These are phyloP conservation scores for Dittrichia graveolens DNA, from an alignment of 129 eudicot genomes.

Conservation along the genomic window DNA sequence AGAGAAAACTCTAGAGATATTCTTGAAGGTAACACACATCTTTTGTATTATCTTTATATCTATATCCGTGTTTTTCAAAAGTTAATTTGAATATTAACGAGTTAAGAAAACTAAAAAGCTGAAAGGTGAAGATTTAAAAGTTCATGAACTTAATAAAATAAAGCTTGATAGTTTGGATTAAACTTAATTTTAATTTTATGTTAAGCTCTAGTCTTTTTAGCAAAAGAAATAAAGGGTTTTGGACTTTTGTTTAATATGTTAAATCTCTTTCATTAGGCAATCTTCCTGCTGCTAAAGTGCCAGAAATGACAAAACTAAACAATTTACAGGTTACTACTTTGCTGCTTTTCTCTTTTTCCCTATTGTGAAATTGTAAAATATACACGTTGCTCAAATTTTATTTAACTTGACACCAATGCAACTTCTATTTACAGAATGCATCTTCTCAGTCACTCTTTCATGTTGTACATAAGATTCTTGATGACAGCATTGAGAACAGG, in stretches of 20 bases:
- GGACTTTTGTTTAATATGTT: slow-evolving; percentile 8
- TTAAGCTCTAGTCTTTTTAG: slow-evolving; percentile 5
- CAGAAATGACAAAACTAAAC: slow-evolving; percentile 62
- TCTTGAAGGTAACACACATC: slow-evolving; percentile 35
- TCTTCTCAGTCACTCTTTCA: slow-evolving; percentile 70
- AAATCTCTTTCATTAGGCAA: slow-evolving; percentile 20
- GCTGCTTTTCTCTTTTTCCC: background rate
- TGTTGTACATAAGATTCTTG: slow-evolving; percentile 67
- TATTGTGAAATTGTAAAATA: background rate
- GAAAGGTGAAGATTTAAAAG: background rate
- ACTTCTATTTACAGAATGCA: slow-evolving; percentile 60
- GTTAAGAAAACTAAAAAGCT: background rate
- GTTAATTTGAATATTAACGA: background rate
- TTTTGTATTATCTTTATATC: background rate
- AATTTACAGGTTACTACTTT: slow-evolving; percentile 60
- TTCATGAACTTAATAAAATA: background rate
- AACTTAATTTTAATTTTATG: background rate
- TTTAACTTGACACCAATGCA: slow-evolving; percentile 22
- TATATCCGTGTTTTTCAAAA: background rate
- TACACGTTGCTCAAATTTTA: background rate
- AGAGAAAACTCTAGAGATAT: slow-evolving; percentile 35
- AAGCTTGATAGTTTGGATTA: slow-evolving; percentile 2
- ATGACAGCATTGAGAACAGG: slow-evolving; percentile 80
- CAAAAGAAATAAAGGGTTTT: background rate
- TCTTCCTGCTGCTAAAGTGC: slow-evolving; percentile 45